Percentiles rank a stretch among this genome's conserved stretches.
These are phyloP conservation scores for Thielaviopsis euricoi DNA, from an alignment of 2,329 filamentous ascomycete species.

Conservation along the genomic window DNA sequence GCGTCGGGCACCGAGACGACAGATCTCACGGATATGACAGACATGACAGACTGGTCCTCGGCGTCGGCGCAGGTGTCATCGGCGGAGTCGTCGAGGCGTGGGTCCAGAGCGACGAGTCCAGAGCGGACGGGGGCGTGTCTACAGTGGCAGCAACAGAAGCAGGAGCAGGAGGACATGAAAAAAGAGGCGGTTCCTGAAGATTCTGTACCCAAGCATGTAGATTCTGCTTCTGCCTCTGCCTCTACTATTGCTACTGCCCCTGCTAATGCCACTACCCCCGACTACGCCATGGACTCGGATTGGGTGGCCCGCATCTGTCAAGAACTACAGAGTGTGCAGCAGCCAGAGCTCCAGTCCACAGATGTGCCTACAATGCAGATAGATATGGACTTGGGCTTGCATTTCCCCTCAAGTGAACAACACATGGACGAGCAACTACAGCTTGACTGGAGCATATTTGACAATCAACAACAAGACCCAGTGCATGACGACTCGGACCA, in stretches of 20 bases:
- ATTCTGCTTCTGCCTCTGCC: not conserved
- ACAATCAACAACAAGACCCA: not conserved
- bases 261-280: not conserved
- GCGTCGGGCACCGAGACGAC: not conserved
- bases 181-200: not conserved
- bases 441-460: not conserved
- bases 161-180: no score
- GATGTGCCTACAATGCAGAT: not conserved
- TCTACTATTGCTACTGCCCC: not conserved
- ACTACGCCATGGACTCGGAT: not conserved
- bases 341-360: not conserved
- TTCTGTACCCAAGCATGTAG: not conserved
- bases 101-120: not conserved
- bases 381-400: not conserved
- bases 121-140: not conserved
- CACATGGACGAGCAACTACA: not conserved
- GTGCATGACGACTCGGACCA: not conserved
- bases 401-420: not conserved
- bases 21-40: not conserved
- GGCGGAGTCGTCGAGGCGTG: not conserved
- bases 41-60: not conserved
- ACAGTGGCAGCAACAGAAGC: not conserved
- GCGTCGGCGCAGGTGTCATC: not conserved
- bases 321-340: not conserved
- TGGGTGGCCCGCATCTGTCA: not conserved